A percentile compares a stretch with the other conserved stretches of the same genome.
Evolutionary conservation across 2,329 filamentous ascomycete genomes (phyloP).

Genomic region (Xylaria digitata): DNA sequence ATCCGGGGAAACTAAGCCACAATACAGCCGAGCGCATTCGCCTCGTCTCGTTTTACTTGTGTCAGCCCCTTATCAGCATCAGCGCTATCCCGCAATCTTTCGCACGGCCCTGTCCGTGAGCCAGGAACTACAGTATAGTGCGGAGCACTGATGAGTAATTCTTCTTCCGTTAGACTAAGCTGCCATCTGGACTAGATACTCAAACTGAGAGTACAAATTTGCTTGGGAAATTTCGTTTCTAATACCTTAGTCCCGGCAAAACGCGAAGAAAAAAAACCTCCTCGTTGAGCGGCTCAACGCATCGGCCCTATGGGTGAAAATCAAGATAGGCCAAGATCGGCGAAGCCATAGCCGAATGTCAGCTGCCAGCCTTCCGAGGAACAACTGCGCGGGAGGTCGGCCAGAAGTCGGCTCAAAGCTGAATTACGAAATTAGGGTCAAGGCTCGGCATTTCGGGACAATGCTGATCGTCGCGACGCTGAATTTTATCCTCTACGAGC

Average conservation of each 20-base stretch:
- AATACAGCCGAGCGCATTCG: constrained; percentile 29
- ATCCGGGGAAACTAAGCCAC: constrained; percentile 31
- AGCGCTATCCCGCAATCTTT: constrained; percentile 7
- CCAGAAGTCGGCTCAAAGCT: constrained; percentile 8
- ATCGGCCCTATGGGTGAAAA: constrained; percentile 26
- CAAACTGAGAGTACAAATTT: constrained; percentile 11
- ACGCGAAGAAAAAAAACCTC: constrained; percentile 18
- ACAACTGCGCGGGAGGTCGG: constrained; percentile 10
- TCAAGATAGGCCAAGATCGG: constrained; percentile 26
- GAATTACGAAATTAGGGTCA: background rate
- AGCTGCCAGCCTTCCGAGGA: constrained; percentile 24
- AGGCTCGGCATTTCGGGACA: constrained; percentile 34
- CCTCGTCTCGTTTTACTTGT: constrained; percentile 13
- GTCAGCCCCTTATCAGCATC: constrained; percentile 18
- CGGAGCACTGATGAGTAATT: background rate
- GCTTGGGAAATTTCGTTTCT: background rate
- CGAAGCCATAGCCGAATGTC: constrained; percentile 22
- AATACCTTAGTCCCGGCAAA: constrained; percentile 21
- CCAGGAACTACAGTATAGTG: background rate
- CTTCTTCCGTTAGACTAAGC: background rate
- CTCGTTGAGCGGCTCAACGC: constrained; percentile 23
- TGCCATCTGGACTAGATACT: background rate
- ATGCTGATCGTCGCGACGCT: constrained; percentile 16
- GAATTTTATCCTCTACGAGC: background rate
- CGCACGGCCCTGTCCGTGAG: constrained; percentile 6